phyloP scores from a whole-genome alignment of 306 rosid genomes.

The Fragaria iinumae region DNA sequence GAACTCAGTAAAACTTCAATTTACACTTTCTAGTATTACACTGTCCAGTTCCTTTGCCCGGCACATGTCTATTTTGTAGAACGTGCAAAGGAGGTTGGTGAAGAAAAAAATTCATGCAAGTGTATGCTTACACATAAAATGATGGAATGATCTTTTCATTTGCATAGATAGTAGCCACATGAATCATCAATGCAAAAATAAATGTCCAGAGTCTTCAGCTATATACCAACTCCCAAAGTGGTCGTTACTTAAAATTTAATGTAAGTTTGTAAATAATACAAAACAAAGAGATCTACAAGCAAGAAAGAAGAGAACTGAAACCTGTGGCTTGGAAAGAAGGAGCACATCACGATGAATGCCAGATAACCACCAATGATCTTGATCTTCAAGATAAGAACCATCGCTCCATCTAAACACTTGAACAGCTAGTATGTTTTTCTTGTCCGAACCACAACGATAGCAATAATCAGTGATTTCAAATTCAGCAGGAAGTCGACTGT shows the following conservation, averaged over 20 bases:
- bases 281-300: neutral
- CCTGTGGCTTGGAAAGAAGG: slow-evolving; percentile 91
- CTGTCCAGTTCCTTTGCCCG: neutral
- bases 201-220: slow-evolving; percentile 2
- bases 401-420: slow-evolving; percentile 97
- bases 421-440: slow-evolving; percentile 76
- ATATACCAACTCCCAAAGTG: neutral
- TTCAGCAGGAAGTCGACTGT: slow-evolving; percentile 93
- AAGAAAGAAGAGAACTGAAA: slow-evolving; percentile 30
- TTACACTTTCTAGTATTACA: neutral
- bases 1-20: slow-evolving; percentile 3
- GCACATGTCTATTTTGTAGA: neutral
- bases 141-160: slow-evolving; percentile 2
- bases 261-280: neutral
- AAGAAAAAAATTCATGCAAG: neutral
- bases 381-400: slow-evolving; percentile 95
- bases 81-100: neutral
- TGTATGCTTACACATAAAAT: neutral
- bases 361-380: slow-evolving; percentile 96
- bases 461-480: slow-evolving; percentile 89
- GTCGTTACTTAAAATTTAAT: neutral
- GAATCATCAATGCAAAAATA: neutral
- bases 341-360: slow-evolving; percentile 95
- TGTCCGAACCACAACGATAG: slow-evolving; percentile 63
- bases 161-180: neutral